Conservation (phyloP, 2,329 filamentous ascomycete species). For the Fonsecaea pugnacius region DNA sequence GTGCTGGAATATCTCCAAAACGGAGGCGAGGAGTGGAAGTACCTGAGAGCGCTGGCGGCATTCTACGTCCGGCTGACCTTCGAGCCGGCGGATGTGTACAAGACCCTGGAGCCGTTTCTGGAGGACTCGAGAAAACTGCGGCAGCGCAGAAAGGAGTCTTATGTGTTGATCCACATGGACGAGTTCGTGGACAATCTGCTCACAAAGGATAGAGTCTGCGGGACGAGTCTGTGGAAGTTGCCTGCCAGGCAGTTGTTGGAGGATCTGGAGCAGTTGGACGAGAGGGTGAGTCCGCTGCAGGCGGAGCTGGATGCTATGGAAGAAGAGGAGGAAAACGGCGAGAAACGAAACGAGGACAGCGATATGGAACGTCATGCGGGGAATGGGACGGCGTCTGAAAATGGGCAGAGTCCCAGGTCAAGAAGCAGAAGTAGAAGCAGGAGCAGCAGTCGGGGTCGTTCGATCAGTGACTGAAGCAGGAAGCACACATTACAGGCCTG, state of each 20-base stretch:
- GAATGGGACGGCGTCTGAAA: constrained; percentile 6
- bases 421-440: constrained; percentile 26
- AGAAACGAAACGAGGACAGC: constrained; percentile 61
- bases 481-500: not conserved
- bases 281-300: constrained; percentile 79
- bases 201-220: constrained; percentile 85
- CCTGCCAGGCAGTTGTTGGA: constrained; percentile 80
- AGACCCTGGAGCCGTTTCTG: constrained; percentile 78
- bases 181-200: constrained; percentile 92
- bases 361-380: constrained; percentile 45
- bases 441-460: constrained; percentile 24
- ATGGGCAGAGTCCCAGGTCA: constrained; percentile 23
- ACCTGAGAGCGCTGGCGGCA: constrained; percentile 82
- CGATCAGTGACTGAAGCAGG: constrained; percentile 30
- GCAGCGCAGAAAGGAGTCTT: constrained; percentile 73
- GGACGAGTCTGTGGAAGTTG: constrained; percentile 90
- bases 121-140: constrained; percentile 83
- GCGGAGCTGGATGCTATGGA: constrained; percentile 61
- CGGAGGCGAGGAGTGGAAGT: constrained; percentile 79
- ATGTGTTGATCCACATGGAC: constrained; percentile 79
- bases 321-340: constrained; percentile 36
- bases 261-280: constrained; percentile 85
- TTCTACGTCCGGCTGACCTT: constrained; percentile 94
- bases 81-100: constrained; percentile 78
- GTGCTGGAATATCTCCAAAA: constrained; percentile 78